A percentile compares a stretch with the other conserved stretches of the same genome.
Evolutionary conservation across 768 basidiomycete genomes (phyloP).

Genomic region (Gautieria morchelliformis): DNA sequence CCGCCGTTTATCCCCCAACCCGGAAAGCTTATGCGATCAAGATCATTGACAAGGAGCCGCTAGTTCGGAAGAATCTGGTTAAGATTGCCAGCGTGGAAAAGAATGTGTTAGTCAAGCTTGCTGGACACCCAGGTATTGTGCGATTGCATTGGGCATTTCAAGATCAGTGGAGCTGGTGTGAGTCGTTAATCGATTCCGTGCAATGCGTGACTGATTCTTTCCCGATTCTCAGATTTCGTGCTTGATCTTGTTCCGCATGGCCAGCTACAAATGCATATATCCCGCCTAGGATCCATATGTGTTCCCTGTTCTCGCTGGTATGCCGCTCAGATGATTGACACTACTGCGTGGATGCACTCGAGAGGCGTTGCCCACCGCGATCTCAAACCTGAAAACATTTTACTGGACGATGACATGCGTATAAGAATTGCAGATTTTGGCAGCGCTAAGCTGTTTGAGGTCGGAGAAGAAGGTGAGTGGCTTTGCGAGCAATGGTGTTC

Average conservation of each 20-base stretch:
- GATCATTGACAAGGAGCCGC: constrained; percentile 75
- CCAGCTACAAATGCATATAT: constrained; percentile 64
- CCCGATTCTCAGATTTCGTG: constrained; percentile 53
- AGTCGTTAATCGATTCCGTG: constrained; percentile 10
- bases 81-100: constrained; percentile 73
- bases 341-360: constrained; percentile 83
- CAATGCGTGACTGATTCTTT: neutral
- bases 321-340: constrained; percentile 81
- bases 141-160: constrained; percentile 30
- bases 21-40: constrained; percentile 68
- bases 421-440: constrained; percentile 98
- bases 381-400: constrained; percentile 79
- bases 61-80: constrained; percentile 70
- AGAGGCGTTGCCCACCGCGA: constrained; percentile 88
- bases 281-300: constrained; percentile 79
- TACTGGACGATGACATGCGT: constrained; percentile 78
- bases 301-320: constrained; percentile 71
- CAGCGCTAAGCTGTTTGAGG: constrained; percentile 68
- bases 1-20: constrained; percentile 42
- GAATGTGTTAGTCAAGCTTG: constrained; percentile 58
- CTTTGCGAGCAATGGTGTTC: constrained; percentile 16
- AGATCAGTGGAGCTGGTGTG: constrained; percentile 25
- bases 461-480: constrained; percentile 18
- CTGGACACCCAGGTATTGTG: constrained; percentile 33
- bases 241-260: constrained; percentile 70